Percentiles rank a stretch among this genome's conserved stretches.
Evolutionary conservation across 352 stramenopile species (phyloP).

Genomic region (Phytophthora litchii): DNA sequence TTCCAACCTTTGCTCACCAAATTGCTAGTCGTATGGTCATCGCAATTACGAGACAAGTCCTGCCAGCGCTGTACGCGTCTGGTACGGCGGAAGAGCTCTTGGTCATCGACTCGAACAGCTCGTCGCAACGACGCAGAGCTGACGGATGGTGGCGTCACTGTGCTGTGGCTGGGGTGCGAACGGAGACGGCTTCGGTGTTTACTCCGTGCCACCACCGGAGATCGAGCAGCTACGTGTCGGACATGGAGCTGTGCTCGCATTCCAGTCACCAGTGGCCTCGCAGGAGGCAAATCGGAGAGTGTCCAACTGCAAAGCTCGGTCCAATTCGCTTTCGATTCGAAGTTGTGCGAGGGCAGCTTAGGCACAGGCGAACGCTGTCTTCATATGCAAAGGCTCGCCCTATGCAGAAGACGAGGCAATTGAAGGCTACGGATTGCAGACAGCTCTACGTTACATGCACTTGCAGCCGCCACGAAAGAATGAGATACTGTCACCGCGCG

Average conservation of each 20-base stretch:
- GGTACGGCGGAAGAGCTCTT: conserved; percentile 34
- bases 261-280: conserved; percentile 1
- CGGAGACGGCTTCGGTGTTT: conserved; percentile 18
- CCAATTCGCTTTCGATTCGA: conserved; percentile 5
- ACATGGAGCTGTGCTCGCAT: conserved; percentile 27
- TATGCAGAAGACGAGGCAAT: conserved; percentile 13
- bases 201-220: conserved; percentile 2
- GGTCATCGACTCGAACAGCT: conserved; percentile 27
- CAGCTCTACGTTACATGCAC: conserved; percentile 4
- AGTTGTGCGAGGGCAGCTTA: conserved; percentile 8
- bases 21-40: conserved; percentile 9
- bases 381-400: background rate
- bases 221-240: conserved; percentile 6
- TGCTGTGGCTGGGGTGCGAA: conserved; percentile 8
- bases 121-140: conserved; percentile 8
- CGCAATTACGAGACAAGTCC: conserved; percentile 22
- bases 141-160: conserved; percentile 5
- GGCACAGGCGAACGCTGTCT: conserved; percentile 19
- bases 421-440: background rate
- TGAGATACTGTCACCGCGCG: background rate
- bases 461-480: conserved; percentile 18
- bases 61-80: conserved; percentile 31
- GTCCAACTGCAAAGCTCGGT: background rate
- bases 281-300: conserved; percentile 24
- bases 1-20: conserved; percentile 23